Base-by-base conservation (phyloP, 2,329 filamentous ascomycete genomes). In the Aspergillus sp. region DNA sequence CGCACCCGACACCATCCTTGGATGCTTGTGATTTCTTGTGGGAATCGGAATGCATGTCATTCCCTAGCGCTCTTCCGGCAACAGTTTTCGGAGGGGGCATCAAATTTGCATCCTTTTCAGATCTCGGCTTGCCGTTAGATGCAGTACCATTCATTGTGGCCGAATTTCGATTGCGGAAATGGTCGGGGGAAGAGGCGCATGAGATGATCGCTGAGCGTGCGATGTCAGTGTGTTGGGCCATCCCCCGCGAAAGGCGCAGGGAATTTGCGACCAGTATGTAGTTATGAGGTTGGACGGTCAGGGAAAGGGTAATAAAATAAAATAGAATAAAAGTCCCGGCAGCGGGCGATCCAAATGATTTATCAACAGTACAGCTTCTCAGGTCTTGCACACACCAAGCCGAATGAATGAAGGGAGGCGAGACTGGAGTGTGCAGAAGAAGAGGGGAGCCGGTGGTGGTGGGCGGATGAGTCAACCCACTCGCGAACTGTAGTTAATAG, bases 141-240 rank as follows among this genome's bases (percentile, higher is more conserved):
- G 51, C 60, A 59, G 57, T 56, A 46, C 60, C 65, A 61, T 59
- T 64, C 57, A 64, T n/a, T 47, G 62, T 65, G 24, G 55, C 61
- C 58, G 58, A 39, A 56, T 59, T 53, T 60, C 51, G 55, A 52
- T 68, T 65, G 37, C 67, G 64, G 46, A 62, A 61, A 33, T 59
- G 58, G 21, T 64, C 62, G 44, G 65, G 64, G 14, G 63, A 53
- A 15, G 62, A 59, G 49, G 70, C 68, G 61, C 70, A 70, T 60
- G 75, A 78, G 76, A 82, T 80, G 68, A 82, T 78, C 66, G 78
- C 79, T 66, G 77, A 77, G 71, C 79, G 78, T 50, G 81, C 80
- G 64, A 80, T 77, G 59, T 70, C 67, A 52, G 79, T 81, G 68
- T 80, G 80, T 66, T 81, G 78, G 68, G 76, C 68, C 70, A 74